Base-by-base conservation (phyloP, 306 rosid genomes). In the Acacia crassicarpa region DNA sequence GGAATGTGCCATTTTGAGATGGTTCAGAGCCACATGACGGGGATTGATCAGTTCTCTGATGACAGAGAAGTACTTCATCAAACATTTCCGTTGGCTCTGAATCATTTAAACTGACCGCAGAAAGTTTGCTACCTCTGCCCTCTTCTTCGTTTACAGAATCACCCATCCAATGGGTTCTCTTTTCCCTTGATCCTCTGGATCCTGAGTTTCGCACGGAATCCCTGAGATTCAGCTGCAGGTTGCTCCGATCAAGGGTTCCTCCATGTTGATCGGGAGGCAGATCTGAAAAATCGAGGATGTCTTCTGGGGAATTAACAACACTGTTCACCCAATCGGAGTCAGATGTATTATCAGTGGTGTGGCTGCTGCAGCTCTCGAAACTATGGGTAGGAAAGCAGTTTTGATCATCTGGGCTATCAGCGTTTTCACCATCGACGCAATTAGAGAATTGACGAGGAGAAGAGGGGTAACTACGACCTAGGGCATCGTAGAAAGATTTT, bases 401-500 rank as follows among this genome's bases (percentile, higher is more conserved):
- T 17, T 33, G 44, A 78, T 87, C 85, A 70, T 75, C 80, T 32
- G 74, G 62, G 77, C 80, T 82, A 61, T 62, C 70, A 16, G 46
- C 7, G 49, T 35, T 63, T 23, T 61, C 53, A 53, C 54, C 48
- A 19, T 3, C 67, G 67, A 43, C 59, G 79, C 77, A 74, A 80
- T 74, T 33, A 20, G 79, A 73, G 61, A 40, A n/a, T 53, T 73
- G 69, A 27, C 44, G 65, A 8, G 91, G 78, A 16, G 94, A 85
- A 51, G 88, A 46, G 46, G 93, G 91, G 59, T 91, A 76, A n/a
- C 79, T 88, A 23, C 74, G 72, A 80, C 92, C 92, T 65, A 95
- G 81, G 44, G 75, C 95, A 80, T 95, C 98, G 61, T 88, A 95
- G 87, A 95, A 95, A 0, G 95, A 91, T 85, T 91, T 91, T 83